Percentiles rank a stretch among this genome's conserved stretches.
phyloP scores from a whole-genome alignment of 202 grass and related monocot species.

The Saccharum hybrid region DNA sequence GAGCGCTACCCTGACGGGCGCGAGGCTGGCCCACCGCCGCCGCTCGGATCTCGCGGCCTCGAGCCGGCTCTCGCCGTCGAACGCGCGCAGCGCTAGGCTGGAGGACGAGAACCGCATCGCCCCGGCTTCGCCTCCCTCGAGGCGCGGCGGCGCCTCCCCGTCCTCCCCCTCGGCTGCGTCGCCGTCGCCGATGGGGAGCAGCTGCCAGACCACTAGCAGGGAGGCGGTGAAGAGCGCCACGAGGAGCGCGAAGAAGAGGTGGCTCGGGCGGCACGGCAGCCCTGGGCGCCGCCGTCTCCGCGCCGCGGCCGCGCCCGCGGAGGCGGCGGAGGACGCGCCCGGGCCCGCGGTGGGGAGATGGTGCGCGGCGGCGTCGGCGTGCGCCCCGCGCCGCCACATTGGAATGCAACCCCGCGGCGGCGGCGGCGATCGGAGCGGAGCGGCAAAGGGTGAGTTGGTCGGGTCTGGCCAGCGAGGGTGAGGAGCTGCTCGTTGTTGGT shows the following conservation, averaged over 20 bases:
- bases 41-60: conserved; percentile 77
- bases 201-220: conserved; percentile 70
- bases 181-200: conserved; percentile 59
- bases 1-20: conserved; percentile 69
- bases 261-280: conserved; percentile 58
- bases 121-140: background rate
- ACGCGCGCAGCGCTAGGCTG: conserved; percentile 47
- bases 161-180: conserved; percentile 28
- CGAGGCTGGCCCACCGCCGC: conserved; percentile 48
- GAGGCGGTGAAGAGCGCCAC: conserved; percentile 64
- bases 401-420: conserved; percentile 14
- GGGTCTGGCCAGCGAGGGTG: conserved; percentile 32
- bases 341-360: conserved; percentile 31
- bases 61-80: conserved; percentile 60
- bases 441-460: too few relatives aligned
- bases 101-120: conserved; percentile 60
- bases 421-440: conserved; percentile 4
- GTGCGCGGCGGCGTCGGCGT: conserved; percentile 53
- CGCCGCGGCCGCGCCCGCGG: background rate
- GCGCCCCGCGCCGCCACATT: conserved; percentile 68
- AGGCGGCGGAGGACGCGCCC: background rate
- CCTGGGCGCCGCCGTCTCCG: conserved; percentile 47
- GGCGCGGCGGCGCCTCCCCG: conserved; percentile 26
- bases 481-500: conserved; percentile 14
- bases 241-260: conserved; percentile 66